A percentile compares a stretch with the other conserved stretches of the same genome.
These are phyloP conservation scores for Aspergillus clavatus DNA, from an alignment of 2,329 filamentous ascomycete genomes.

Conservation along the genomic window DNA sequence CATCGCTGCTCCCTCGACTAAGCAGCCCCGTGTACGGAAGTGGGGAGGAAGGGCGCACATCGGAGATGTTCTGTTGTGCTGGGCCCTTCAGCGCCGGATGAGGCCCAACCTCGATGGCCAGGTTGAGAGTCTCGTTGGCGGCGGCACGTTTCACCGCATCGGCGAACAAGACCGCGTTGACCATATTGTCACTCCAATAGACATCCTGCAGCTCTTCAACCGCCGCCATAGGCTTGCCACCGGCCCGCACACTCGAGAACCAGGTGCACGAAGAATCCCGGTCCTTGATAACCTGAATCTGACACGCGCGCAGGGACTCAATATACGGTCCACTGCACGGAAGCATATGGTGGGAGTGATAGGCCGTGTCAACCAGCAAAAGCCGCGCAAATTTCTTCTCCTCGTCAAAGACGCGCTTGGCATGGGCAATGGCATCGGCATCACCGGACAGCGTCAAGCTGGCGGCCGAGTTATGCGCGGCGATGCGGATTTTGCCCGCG, in stretches of 20 bases:
- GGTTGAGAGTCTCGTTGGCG: slow-evolving; percentile 30
- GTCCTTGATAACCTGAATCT: too few relatives aligned
- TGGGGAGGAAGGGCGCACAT: background rate
- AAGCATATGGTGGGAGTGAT: slow-evolving; percentile 44
- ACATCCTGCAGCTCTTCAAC: slow-evolving; percentile 5
- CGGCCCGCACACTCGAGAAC: slow-evolving; percentile 25
- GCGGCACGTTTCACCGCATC: slow-evolving; percentile 15
- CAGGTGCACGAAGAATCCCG: too few relatives aligned
- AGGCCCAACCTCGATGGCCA: slow-evolving; percentile 22
- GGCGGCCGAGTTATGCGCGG: slow-evolving; percentile 37
- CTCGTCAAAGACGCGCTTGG: slow-evolving; percentile 27
- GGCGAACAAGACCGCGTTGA: slow-evolving; percentile 31
- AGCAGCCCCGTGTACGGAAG: too few relatives aligned
- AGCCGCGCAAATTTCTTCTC: slow-evolving; percentile 36
- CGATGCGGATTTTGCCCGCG: slow-evolving; percentile 26
- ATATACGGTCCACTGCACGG: slow-evolving; percentile 29
- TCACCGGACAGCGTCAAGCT: slow-evolving; percentile 47
- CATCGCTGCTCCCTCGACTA: background rate
- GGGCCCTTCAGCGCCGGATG: slow-evolving; percentile 23
- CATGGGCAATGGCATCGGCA: slow-evolving; percentile 29
- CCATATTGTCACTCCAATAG: slow-evolving; percentile 38
- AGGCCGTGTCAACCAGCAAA: slow-evolving; percentile 42
- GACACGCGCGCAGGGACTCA: too few relatives aligned
- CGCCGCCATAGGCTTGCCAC: slow-evolving; percentile 27
- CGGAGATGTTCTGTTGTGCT: slow-evolving; percentile 10